Percentiles rank a stretch among this genome's conserved stretches.
These are phyloP conservation scores for Hymenoscyphus fraxineus DNA, from an alignment of 2,329 filamentous ascomycete species.

Conservation along the genomic window DNA sequence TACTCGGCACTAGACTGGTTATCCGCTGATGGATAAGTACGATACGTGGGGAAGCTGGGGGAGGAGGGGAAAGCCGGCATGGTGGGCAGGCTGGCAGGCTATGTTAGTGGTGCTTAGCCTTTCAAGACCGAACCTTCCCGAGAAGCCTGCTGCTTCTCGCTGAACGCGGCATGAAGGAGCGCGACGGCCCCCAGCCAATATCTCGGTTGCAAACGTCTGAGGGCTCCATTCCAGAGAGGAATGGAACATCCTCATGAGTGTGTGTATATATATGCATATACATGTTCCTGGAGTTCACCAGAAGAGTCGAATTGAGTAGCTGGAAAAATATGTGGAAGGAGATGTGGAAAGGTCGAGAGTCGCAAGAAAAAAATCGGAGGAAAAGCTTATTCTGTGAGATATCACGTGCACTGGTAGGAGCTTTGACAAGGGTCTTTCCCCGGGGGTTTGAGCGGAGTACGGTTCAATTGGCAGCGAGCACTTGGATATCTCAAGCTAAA, in stretches of 20 bases:
- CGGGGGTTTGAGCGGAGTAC: not conserved
- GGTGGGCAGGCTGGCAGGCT: not conserved
- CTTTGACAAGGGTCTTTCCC: not conserved
- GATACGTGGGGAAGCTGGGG: conserved; percentile 5
- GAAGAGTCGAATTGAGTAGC: not conserved
- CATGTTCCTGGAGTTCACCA: not conserved
- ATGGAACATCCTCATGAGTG: not conserved
- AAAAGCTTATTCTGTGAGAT: not conserved
- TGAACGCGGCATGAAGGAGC: conserved; percentile 6
- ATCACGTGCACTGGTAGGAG: not conserved
- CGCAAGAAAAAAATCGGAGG: not conserved
- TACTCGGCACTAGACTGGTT: not conserved
- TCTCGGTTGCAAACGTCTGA: not conserved
- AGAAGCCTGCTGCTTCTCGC: not conserved
- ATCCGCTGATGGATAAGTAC: not conserved
- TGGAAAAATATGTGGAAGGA: not conserved
- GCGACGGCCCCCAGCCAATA: not conserved
- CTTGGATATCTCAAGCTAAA: no score
- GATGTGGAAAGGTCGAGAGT: not conserved
- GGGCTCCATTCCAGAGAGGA: not conserved
- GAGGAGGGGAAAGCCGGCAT: conserved; percentile 1
- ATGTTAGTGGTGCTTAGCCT: not conserved
- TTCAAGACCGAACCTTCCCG: conserved; percentile 5
- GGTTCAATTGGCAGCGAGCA: not conserved
- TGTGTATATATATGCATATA: no score